phyloP scores from a whole-genome alignment of 495 filamentous ascomycete species.

The Aspergillus hancockii region DNA sequence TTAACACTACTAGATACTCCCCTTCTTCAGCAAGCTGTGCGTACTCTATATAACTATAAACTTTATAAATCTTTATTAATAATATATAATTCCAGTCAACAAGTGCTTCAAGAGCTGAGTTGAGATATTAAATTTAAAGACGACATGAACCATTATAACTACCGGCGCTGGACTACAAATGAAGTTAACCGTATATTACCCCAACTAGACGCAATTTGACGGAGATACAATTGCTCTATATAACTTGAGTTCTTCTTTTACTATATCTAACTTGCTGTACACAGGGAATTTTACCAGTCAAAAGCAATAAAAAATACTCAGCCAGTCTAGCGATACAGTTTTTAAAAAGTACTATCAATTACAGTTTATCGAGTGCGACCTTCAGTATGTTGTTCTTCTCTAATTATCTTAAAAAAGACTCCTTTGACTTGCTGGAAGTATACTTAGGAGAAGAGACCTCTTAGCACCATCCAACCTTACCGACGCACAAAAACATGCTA shows the following conservation, averaged over 20 bases:
- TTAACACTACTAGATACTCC: constrained; percentile 27
- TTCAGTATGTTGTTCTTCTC: constrained; percentile 32
- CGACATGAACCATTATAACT: constrained; percentile 36
- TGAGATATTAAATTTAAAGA: constrained; percentile 25
- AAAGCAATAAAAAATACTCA: constrained; percentile 32
- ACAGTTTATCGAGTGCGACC: constrained; percentile 29
- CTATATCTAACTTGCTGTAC: constrained; percentile 13
- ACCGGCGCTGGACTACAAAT: constrained; percentile 31
- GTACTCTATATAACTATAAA: constrained; percentile 25
- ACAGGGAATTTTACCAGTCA: constrained; percentile 33
- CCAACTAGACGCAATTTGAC: constrained; percentile 4
- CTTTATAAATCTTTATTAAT: constrained; percentile 20
- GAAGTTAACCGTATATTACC: constrained; percentile 31
- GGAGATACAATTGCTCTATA: constrained; percentile 2
- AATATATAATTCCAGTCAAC: constrained; percentile 18
- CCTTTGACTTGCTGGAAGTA: constrained; percentile 19
- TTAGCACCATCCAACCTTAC: constrained; percentile 27
- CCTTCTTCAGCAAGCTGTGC: constrained; percentile 25
- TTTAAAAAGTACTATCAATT: constrained; percentile 35
- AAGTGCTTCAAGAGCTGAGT: constrained; percentile 1
- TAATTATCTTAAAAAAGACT: constrained; percentile 25
- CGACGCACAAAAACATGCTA: constrained; percentile 24
- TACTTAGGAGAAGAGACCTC: constrained; percentile 30
- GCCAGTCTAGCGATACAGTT: constrained; percentile 28
- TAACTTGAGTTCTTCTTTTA: neutral